These are phyloP conservation scores for Lyophyllum atratum DNA, from an alignment of 768 basidiomycete species.

Conservation along the genomic window DNA sequence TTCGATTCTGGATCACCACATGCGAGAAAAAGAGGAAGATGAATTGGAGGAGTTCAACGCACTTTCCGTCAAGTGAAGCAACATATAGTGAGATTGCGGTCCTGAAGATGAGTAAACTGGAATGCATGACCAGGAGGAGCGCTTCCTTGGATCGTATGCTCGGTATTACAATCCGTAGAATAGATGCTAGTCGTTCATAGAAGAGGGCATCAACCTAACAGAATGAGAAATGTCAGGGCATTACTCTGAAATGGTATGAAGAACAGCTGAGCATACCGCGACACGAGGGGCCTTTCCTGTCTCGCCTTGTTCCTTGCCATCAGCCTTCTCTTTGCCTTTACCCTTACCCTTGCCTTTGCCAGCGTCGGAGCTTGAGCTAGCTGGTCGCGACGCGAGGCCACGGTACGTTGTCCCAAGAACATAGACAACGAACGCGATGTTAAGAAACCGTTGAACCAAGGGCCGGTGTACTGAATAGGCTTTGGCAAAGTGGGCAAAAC, in stretches of 20 bases:
- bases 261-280: conserved; percentile 45
- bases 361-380: conserved; percentile 33
- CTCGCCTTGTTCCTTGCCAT: conserved; percentile 6
- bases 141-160: conserved; percentile 85
- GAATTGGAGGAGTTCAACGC: conserved; percentile 25
- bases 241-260: neutral
- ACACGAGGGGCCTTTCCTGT: conserved; percentile 57
- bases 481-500: conserved; percentile 44
- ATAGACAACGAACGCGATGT: conserved; percentile 69
- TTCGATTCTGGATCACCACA: neutral
- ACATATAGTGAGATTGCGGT: conserved; percentile 95
- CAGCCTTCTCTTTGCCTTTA: conserved; percentile 29
- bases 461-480: conserved; percentile 70
- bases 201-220: conserved; percentile 87
- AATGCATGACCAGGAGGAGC: conserved; percentile 83
- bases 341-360: conserved; percentile 40
- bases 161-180: conserved; percentile 89
- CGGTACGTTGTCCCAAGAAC: conserved; percentile 65
- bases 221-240: neutral
- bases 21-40: neutral
- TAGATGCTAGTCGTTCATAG: conserved; percentile 73
- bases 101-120: conserved; percentile 82
- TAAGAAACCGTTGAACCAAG: conserved; percentile 70
- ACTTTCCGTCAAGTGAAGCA: conserved; percentile 91
- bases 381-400: conserved; percentile 50